Evolutionary conservation across 495 filamentous ascomycete species (phyloP), one percentile per base, ranked within the genome.

Genomic region (Hypoxylon subgilvum): DNA sequence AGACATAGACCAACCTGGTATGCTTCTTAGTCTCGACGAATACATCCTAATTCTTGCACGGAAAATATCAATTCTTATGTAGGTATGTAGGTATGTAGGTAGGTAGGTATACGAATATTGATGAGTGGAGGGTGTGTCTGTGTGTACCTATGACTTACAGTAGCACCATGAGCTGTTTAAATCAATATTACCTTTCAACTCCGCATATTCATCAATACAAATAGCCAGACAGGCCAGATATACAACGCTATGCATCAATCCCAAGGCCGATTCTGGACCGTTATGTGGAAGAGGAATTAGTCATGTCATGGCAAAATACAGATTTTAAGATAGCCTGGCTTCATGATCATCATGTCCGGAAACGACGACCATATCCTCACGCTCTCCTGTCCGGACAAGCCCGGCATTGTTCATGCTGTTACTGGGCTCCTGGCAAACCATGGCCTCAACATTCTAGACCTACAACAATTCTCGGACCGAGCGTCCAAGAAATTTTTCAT

Each of bases 371-470:
- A 86, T 74, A 86, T 87, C 72, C 82, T 91, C 42, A 91, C 86
- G 22, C 77, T 91, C 45, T 89, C 86, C 27, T 88, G 87, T 71
- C 86, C 87, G 36, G 87, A 91, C 72, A 83, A 84, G 69, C 78
- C 86, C 35, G 88, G 88, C 61, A 89, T 91, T 67, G 86, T 91
- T 35, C 84, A 89, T 69, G 87, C 86, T 32, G 87, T 91, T 43
- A 89, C 88, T 10, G 86, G 83, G 14, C 79, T 88, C 67, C 79
- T 89, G 27, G 85, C 86, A 27, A 69, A 76, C 44, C 76, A 86
- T 65, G 78, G 80, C 68, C 77, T 88, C 70, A 91, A 87, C 71
- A 89, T 91, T 67, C 69, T 89, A 50, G 86, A 91, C 69, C 81
- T 87, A 40, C 86, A 86, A 66, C 88, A 91, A 70, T 90, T 86